Evolutionary conservation across 169 alveolate species (phyloP), one percentile per base, ranked within the genome.

Genomic region (Plasmodium gonderi): DNA sequence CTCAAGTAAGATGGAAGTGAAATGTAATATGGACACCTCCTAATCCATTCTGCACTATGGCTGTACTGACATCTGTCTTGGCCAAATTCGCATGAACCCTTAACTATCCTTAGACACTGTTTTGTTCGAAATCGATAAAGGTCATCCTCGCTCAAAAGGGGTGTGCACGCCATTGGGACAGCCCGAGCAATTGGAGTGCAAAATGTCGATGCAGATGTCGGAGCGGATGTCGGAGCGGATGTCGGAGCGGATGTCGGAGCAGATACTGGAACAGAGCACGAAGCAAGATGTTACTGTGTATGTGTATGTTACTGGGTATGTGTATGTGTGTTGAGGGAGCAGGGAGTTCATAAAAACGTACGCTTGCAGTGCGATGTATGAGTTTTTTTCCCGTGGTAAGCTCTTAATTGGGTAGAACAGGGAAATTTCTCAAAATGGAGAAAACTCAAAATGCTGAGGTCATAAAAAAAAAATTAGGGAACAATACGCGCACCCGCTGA

Each of bases 21-120:
- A 47, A 96, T 79, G 91, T 96, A 96, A 80, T 95, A 96, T 5
- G 98, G 98, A 85, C 98, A 95, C 51, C 98, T 68, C 40, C 98
- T 82, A 47, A 97, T 97, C 98, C 98, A 96, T 92, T 96, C 94
- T 1, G 96, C 87, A 91, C 91, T 96, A 64, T 96, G 98, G 31
- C 97, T 96, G 92, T 96, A 96, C 91, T 96, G 96, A 69, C 98
- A 96, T 65, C 98, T 69, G 80, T 95, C 95, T 12, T 92, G 96
- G 6, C 98, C 98, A 40, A 96, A 96, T 80, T 96, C 97, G 38
- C 98, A 96, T 12, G 92, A 85, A 67, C 95, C 94, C 20, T 95
- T 94, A n/a, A 96, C 96, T 74, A 97, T 92, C 67, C 96, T 69
- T 49, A 96, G 67, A 29, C 98, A 96, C 31, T 95, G 96, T 78